Evolutionary conservation across 2,329 filamentous ascomycete species (phyloP), one percentile per base, ranked within the genome.

Genomic region (Penicillium brasilianum): DNA sequence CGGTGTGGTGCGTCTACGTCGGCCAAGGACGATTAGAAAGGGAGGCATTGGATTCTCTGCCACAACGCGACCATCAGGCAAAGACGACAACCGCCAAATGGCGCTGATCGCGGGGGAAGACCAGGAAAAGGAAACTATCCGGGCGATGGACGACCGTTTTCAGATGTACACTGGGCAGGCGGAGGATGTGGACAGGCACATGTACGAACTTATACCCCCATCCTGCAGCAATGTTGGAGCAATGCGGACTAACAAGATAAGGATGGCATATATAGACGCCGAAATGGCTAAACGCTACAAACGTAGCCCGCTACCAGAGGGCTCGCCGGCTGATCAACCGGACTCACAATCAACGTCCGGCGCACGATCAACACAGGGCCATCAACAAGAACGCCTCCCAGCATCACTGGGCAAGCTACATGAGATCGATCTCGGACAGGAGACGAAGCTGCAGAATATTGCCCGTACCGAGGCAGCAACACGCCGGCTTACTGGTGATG

Each of bases 191-290:
- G 85, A 88, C 70, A 85, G 82, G 73, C 86, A 89, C 74, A 87
- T 89, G 87, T 89, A 83, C 82, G 85, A 81, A 52, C 14, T 14
- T 14, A 25, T 25, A 39, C 20, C 18, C 37, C 51, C 57, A 52
- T 57, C 55, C 37, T 50, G 41, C 55, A 18, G 16, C 11, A 10
- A 58, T 57, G 2, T 22, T 37, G 7, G 6, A 37, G 58, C 44
- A 68, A 73, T 70, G 68, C 66, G 63, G 71, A 78, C 85, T 89
- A 84, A 89, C 84, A 77, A 78, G 79, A 80, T 83, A 84, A 89
- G 87, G 86, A 84, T 85, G 80, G 83, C 82, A 68, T 89, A 85
- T 79, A 84, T 89, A 89, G 87, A 88, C 74, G 83, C 85, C 63
- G 85, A 87, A 74, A 77, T 88, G 79, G 85, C 86, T 82, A 86